Percentiles rank a stretch among this genome's conserved stretches.
These are phyloP conservation scores for Staphylotrichum tortipilum DNA, from an alignment of 495 filamentous ascomycete species.

Conservation along the genomic window DNA sequence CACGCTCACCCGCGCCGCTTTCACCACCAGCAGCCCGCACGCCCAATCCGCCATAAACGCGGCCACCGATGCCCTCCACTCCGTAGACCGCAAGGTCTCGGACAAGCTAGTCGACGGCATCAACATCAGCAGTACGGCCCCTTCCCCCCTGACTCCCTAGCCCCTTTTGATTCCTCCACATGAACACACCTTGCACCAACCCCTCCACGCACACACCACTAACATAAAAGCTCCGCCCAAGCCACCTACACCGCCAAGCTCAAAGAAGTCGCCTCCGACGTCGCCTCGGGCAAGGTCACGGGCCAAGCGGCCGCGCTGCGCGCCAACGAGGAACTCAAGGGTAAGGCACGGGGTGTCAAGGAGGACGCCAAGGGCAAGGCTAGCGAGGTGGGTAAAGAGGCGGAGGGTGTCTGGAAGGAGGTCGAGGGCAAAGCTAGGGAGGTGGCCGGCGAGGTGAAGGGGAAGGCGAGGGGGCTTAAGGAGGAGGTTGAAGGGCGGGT, in stretches of 20 bases:
- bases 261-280: conserved; percentile 27
- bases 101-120: conserved; percentile 51
- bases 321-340: conserved; percentile 9
- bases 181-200: too few species aligned
- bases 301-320: conserved; percentile 28
- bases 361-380: conserved; percentile 28
- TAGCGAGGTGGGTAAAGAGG: conserved; percentile 20
- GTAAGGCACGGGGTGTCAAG: conserved; percentile 16
- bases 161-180: too few species aligned
- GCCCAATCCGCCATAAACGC: conserved; percentile 39
- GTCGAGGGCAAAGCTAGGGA: conserved; percentile 8
- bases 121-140: conserved; percentile 34
- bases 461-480: conserved; percentile 3
- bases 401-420: conserved; percentile 23
- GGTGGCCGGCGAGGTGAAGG: conserved; percentile 3
- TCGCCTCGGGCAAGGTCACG: conserved; percentile 21
- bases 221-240: conserved; percentile 11
- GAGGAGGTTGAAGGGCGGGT: background rate
- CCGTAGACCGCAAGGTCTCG: conserved; percentile 41
- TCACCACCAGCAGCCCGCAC: conserved; percentile 32
- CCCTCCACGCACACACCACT: background rate
- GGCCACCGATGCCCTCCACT: conserved; percentile 45
- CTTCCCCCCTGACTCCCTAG: background rate
- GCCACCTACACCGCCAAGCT: conserved; percentile 40
- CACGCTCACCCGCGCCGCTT: conserved; percentile 29